Evolutionary conservation across 2,329 filamentous ascomycete species (phyloP).

Genomic region (Exophiala sideris): DNA sequence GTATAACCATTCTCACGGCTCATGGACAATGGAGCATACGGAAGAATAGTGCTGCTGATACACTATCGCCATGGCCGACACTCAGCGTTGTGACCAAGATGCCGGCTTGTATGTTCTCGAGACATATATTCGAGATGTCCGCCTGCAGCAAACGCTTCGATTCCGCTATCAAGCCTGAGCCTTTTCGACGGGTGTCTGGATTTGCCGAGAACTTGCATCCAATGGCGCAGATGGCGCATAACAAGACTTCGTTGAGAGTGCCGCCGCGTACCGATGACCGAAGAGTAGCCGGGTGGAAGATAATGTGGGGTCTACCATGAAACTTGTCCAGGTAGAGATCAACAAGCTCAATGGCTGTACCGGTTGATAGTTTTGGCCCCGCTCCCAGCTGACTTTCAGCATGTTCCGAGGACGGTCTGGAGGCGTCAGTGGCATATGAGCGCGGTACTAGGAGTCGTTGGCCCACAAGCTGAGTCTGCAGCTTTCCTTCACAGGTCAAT

Average conservation of each 20-base stretch:
- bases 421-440: too few relatives aligned
- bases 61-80: constrained; percentile 28
- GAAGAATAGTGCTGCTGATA: constrained; percentile 33
- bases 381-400: too few relatives aligned
- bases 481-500: background rate
- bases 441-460: too few relatives aligned
- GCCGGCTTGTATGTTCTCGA: constrained; percentile 35
- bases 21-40: constrained; percentile 15
- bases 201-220: constrained; percentile 8
- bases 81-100: constrained; percentile 32
- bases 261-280: background rate
- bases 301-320: background rate
- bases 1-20: background rate
- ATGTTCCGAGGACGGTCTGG: too few relatives aligned
- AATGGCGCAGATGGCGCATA: constrained; percentile 7
- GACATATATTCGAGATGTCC: constrained; percentile 4
- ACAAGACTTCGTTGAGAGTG: background rate
- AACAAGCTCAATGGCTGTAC: constrained; percentile 2
- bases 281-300: constrained; percentile 2
- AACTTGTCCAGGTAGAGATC: constrained; percentile 3
- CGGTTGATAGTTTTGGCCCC: too few relatives aligned
- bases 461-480: background rate
- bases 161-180: background rate
- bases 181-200: background rate
- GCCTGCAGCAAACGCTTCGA: constrained; percentile 1